Percentiles rank a stretch among this genome's conserved stretches.
phyloP scores from a whole-genome alignment of 2,329 filamentous ascomycete species.

The Xylaria sp. region DNA sequence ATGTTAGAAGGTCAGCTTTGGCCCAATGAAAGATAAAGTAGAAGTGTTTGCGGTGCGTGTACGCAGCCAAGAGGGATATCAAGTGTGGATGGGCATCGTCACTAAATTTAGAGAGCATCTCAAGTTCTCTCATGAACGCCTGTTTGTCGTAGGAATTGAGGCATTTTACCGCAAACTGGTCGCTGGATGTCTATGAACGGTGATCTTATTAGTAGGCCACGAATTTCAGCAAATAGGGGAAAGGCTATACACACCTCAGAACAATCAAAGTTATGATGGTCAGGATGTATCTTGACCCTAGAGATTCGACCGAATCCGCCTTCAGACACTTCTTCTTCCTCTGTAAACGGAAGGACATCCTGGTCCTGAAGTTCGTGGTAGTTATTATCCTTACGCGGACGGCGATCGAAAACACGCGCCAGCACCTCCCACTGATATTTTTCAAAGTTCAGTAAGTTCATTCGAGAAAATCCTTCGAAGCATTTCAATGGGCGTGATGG shows the following conservation, averaged over 20 bases:
- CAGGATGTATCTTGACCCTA: constrained; percentile 1
- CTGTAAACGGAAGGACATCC: background rate
- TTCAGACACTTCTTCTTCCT: background rate
- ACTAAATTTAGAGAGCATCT: too few relatives aligned
- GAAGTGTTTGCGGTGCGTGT: background rate
- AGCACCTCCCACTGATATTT: background rate
- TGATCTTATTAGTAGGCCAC: background rate
- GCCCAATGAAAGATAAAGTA: background rate
- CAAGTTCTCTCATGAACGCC: background rate
- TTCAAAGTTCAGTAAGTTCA: background rate
- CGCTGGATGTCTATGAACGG: too few relatives aligned
- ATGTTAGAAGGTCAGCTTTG: background rate
- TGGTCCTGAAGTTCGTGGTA: background rate
- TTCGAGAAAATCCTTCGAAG: background rate
- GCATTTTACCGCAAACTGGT: background rate
- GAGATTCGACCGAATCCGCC: background rate
- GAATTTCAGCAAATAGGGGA: background rate
- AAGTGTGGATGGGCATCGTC: background rate
- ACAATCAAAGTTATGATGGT: background rate
- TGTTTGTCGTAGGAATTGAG: background rate
- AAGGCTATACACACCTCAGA: background rate
- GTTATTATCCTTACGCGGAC: background rate
- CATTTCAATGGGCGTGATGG: background rate
- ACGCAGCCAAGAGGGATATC: constrained; percentile 8
- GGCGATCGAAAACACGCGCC: background rate